phyloP scores from a whole-genome alignment of 2,329 filamentous ascomycete species.

The Metarhizium anisopliae region DNA sequence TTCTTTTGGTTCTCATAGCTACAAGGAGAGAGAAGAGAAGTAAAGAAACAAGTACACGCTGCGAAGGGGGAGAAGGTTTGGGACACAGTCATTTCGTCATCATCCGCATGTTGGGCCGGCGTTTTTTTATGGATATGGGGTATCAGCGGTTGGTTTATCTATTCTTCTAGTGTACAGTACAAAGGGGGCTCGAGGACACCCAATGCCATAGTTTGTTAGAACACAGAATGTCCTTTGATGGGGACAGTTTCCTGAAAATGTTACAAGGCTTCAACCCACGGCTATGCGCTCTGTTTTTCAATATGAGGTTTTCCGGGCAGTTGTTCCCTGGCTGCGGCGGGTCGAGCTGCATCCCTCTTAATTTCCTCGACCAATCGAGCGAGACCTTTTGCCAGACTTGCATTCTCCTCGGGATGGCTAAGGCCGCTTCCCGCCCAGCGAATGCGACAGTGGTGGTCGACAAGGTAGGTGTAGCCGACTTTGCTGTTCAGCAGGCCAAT shows the following conservation, averaged over 20 bases:
- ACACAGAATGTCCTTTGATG: slow-evolving; percentile 1
- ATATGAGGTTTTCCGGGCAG: slow-evolving; percentile 21
- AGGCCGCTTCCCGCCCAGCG: slow-evolving; percentile 84
- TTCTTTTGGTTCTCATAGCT: slow-evolving; percentile 68
- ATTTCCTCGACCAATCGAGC: slow-evolving; percentile 53
- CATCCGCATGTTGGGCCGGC: slow-evolving; percentile 17
- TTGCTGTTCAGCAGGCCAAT: slow-evolving; percentile 75
- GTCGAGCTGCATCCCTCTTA: slow-evolving; percentile 26
- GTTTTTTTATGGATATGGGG: slow-evolving; percentile 19
- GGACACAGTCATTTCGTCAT: not conserved
- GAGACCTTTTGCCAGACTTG: slow-evolving; percentile 56
- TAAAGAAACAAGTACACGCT: not conserved
- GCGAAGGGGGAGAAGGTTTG: not conserved
- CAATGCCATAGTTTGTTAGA: not conserved
- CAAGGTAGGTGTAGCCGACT: slow-evolving; percentile 87
- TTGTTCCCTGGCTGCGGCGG: slow-evolving; percentile 24
- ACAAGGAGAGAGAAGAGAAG: not conserved
- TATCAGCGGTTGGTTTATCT: slow-evolving; percentile 20
- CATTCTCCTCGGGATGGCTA: slow-evolving; percentile 56
- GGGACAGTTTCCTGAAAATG: not conserved
- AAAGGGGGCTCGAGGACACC: not conserved
- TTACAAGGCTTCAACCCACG: not conserved
- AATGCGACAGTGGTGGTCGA: slow-evolving; percentile 82
- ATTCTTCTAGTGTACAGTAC: slow-evolving; percentile 19
- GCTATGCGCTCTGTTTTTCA: slow-evolving; percentile 17